phyloP scores from a whole-genome alignment of 768 basidiomycete genomes.

The Hirschioporus abietinus region DNA sequence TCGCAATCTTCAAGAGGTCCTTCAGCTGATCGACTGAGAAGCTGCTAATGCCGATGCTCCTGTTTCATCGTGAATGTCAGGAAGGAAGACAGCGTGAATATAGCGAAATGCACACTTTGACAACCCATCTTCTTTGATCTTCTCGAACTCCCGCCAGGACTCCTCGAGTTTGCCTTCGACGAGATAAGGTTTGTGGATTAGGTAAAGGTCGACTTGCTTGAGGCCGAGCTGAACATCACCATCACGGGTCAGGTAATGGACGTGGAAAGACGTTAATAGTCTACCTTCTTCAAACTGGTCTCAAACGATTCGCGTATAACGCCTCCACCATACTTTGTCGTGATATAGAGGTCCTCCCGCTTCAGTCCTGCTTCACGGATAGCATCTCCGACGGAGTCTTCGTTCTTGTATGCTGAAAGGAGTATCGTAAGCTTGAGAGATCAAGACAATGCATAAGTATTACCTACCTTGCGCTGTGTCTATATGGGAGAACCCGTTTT shows the following conservation, averaged over 20 bases:
- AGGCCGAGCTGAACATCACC: conserved; percentile 46
- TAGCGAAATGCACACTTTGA: conserved; percentile 24
- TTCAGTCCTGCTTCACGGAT: conserved; percentile 30
- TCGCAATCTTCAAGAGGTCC: conserved; percentile 42
- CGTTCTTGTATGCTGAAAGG: conserved; percentile 29
- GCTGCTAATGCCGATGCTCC: conserved; percentile 74
- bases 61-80: conserved; percentile 18
- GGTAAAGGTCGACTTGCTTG: conserved; percentile 61
- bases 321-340: conserved; percentile 43
- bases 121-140: conserved; percentile 38
- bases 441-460: neutral
- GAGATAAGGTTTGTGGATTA: conserved; percentile 48
- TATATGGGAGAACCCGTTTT: conserved; percentile 56
- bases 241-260: conserved; percentile 3
- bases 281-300: conserved; percentile 46
- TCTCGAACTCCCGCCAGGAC: conserved; percentile 54
- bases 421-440: neutral
- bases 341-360: conserved; percentile 30
- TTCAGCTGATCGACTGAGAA: conserved; percentile 50
- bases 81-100: neutral
- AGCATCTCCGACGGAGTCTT: conserved; percentile 31
- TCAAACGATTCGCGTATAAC: conserved; percentile 35
- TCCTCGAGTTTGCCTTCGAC: conserved; percentile 29
- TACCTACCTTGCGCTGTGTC: conserved; percentile 53
- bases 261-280: conserved; percentile 8